Evolutionary conservation across 192 early-diverging fungal species (phyloP).

Genomic region (Backusella morwellensis): DNA sequence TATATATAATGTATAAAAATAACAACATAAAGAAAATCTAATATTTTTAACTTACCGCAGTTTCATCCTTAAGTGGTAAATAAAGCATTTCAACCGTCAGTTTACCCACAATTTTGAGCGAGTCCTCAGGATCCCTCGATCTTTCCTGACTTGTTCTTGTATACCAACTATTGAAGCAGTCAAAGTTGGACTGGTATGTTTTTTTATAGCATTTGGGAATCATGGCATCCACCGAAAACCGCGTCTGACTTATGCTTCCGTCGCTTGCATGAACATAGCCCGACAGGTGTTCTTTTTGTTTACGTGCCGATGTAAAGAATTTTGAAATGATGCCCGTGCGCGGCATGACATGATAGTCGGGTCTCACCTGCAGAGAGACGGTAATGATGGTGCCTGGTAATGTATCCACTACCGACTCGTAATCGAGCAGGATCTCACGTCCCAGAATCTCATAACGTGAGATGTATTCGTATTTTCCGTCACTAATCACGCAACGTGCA

Average conservation of each 20-base stretch:
- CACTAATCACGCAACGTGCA: conserved; percentile 26
- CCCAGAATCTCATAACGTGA: conserved; percentile 19
- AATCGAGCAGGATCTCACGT: conserved; percentile 17
- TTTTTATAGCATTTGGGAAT: conserved; percentile 17
- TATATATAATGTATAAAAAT: not conserved
- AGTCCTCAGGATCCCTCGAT: conserved; percentile 13
- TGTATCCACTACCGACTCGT: conserved; percentile 16
- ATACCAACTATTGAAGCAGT: conserved; percentile 29
- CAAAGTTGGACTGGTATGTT: conserved; percentile 21
- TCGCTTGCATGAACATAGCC: conserved; percentile 22
- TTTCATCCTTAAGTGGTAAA: conserved; percentile 18
- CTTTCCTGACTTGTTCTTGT: conserved; percentile 7
- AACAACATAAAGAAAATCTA: not conserved
- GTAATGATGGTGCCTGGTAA: conserved; percentile 16
- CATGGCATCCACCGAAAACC: conserved; percentile 20
- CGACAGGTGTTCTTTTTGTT: conserved; percentile 20
- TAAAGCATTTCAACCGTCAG: conserved; percentile 28
- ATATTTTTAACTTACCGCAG: conserved; percentile 3
- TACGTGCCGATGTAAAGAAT: conserved; percentile 20
- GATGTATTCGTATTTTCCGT: conserved; percentile 26
- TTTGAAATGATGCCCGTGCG: conserved; percentile 7
- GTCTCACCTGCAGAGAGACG: conserved; percentile 17
- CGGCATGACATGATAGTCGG: conserved; percentile 26
- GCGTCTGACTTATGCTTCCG: conserved; percentile 25
- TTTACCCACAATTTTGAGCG: conserved; percentile 23